Evolutionary conservation across 148 eudicot genomes (phyloP).

Genomic region (Beta vulgaris): DNA sequence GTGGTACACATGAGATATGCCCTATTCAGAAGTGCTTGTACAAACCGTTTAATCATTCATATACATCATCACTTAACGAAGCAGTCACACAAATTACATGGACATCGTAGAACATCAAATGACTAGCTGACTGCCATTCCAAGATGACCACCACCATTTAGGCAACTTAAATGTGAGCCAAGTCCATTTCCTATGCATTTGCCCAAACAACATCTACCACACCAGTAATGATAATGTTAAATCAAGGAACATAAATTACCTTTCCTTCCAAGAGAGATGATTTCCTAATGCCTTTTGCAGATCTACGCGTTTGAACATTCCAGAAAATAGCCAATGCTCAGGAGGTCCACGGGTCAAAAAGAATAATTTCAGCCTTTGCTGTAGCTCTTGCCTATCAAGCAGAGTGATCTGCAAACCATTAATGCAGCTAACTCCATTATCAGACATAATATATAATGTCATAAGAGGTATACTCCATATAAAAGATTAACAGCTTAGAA

Average conservation of each 20-base stretch:
- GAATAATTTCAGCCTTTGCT: constrained; percentile 73
- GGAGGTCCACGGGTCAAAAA: constrained; percentile 61
- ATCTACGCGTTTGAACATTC: constrained; percentile 73
- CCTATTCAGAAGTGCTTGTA: background rate
- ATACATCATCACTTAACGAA: background rate
- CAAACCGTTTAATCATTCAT: background rate
- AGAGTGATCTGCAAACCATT: constrained; percentile 60
- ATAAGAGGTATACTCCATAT: background rate
- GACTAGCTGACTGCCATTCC: background rate
- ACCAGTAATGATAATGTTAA: constrained; percentile 5
- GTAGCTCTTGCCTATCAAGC: constrained; percentile 93
- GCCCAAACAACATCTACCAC: background rate
- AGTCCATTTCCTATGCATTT: background rate
- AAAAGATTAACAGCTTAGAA: background rate
- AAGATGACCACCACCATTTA: background rate
- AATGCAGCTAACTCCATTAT: background rate
- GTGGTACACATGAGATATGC: background rate
- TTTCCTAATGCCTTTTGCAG: constrained; percentile 91
- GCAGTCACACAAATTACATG: background rate
- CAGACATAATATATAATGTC: background rate
- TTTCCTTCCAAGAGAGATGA: constrained; percentile 94
- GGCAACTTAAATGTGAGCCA: background rate
- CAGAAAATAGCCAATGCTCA: constrained; percentile 83
- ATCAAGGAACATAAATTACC: constrained; percentile 41
- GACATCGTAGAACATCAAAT: background rate